These are phyloP conservation scores for Cordyceps fumosorosea DNA, from an alignment of 2,329 filamentous ascomycete species.

Conservation along the genomic window DNA sequence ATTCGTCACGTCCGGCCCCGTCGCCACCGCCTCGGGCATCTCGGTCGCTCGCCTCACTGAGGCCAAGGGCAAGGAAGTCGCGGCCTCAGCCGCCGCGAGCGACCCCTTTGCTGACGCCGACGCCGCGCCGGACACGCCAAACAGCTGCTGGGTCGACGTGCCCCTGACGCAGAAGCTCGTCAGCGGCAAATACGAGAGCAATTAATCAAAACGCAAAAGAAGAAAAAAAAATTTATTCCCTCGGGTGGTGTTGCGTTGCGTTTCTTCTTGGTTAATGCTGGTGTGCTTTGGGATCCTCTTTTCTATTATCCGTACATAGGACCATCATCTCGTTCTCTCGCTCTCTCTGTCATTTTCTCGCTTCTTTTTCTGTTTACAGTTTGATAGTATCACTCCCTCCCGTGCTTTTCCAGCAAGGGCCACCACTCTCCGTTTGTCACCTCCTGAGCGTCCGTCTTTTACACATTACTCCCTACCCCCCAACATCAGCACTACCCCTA, in stretches of 20 bases:
- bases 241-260: not conserved
- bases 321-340: not conserved
- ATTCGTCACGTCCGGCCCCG: constrained; percentile 34
- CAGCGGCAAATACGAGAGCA: constrained; percentile 67
- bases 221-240: not conserved
- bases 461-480: too few species aligned
- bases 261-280: not conserved
- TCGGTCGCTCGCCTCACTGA: constrained; percentile 45
- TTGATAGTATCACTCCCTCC: not conserved
- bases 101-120: constrained; percentile 63
- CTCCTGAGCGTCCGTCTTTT: not conserved
- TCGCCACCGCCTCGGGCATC: constrained; percentile 51
- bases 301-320: not conserved
- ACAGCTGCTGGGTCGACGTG: constrained; percentile 57
- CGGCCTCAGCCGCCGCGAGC: not conserved
- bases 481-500: not conserved
- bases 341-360: not conserved
- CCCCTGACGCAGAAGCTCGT: constrained; percentile 61
- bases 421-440: not conserved
- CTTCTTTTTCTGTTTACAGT: not conserved
- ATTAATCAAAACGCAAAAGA: not conserved
- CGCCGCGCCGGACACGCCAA: constrained; percentile 16
- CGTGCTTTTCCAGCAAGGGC: not conserved
- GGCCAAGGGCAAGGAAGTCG: constrained; percentile 42
- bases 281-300: not conserved